Base-by-base conservation (phyloP, 352 stramenopile species). In the Phytophthora pinifolia region DNA sequence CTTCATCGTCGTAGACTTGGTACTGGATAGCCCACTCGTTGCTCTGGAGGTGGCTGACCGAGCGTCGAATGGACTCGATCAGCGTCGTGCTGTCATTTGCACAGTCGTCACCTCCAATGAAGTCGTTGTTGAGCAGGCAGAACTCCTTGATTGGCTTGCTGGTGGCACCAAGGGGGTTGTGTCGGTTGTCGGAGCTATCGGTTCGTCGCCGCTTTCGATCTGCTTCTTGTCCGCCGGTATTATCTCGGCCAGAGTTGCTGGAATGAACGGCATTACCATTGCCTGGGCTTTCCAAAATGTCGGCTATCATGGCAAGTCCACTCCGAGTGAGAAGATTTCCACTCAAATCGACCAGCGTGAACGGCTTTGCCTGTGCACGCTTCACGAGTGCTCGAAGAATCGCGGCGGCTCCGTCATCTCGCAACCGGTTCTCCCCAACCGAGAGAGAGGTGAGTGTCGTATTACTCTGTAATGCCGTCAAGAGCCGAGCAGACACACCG, bases 1-100 rank as follows among this genome's bases (percentile, higher is more conserved):
- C 74, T 67, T 92, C 83, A 48, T 92, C 83, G 30, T 92, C 83
- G 57, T 92, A 92, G n/a, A 92, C 83, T 58, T 83, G 86, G 18
- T 78, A 72, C 45, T 74, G 75, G 47, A 51, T 69, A 33, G 69
- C 65, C 78, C 79, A 90, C 31, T 80, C 69, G 45, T 90, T 89
- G 25, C 73, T 89, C 25, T 54, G 74, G 35, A 92, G 48, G 34
- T 72, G 60, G 15, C 59, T 52, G n/a, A 89, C 74, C 10, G 55
- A 59, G 7, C 32, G 37, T 32, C 59, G 60, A 9, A 92, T 59
- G 0, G 43, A 41, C 6, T 60, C 36, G 3, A 89, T 49, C 30
- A 69, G 49, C 1, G 36, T 46, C 1, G 52, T 63, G 35, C 58
- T 73, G 9, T 70, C 50, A 13, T 50, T 46, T 9, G 66, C 59